A percentile compares a stretch with the other conserved stretches of the same genome.
Evolutionary conservation across 129 eudicot species (phyloP).

Genomic region (Silybum marianum): DNA sequence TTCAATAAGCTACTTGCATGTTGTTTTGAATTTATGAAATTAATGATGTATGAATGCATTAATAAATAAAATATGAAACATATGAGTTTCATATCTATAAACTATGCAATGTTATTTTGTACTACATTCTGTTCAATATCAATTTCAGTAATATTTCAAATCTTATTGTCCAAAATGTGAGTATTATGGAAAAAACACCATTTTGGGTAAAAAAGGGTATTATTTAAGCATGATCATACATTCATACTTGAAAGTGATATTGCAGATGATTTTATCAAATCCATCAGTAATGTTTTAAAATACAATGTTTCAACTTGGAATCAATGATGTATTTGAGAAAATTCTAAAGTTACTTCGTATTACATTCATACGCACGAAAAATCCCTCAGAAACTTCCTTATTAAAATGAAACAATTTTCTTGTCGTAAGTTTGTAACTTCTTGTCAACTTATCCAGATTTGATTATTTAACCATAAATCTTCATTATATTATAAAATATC

Average conservation of each 20-base stretch:
- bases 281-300: not conserved
- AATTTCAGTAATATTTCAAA: too few relatives aligned
- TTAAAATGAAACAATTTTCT: too few relatives aligned
- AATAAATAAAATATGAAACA: not conserved
- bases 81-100: not conserved
- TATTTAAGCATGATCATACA: too few relatives aligned
- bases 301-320: not conserved
- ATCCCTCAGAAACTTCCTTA: too few relatives aligned
- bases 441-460: not conserved
- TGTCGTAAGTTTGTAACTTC: not conserved
- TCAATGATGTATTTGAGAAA: not conserved
- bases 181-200: not conserved
- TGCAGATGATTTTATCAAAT: too few relatives aligned
- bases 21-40: not conserved
- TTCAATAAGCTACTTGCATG: slow-evolving; percentile 23
- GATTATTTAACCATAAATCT: not conserved
- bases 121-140: not conserved
- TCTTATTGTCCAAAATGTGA: not conserved
- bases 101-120: not conserved
- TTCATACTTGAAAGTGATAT: not conserved
- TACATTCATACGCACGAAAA: not conserved
- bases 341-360: not conserved
- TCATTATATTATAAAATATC: too few relatives aligned
- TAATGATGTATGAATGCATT: not conserved
- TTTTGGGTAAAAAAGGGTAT: not conserved